A percentile compares a stretch with the other conserved stretches of the same genome.
These are phyloP conservation scores for Aspergillus sp. DNA, from an alignment of 2,329 filamentous ascomycete species.

Conservation along the genomic window DNA sequence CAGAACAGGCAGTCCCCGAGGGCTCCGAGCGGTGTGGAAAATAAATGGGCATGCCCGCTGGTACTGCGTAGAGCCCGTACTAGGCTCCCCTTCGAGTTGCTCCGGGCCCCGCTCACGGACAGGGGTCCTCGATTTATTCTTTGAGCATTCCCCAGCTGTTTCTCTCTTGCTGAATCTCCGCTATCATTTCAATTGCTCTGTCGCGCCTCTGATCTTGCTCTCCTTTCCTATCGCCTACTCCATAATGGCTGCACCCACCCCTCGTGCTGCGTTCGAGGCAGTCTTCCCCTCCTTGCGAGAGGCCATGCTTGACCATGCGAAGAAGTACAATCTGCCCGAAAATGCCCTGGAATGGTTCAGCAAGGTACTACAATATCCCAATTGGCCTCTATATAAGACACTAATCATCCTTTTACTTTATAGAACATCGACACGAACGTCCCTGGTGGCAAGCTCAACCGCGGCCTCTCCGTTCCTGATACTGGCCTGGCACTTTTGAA, in stretches of 20 bases:
- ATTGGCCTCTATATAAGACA: neutral
- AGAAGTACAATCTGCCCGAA: slow-evolving; percentile 78
- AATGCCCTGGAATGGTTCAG: slow-evolving; percentile 84
- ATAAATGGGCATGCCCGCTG: neutral
- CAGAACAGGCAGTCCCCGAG: neutral
- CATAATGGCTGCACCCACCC: slow-evolving; percentile 69
- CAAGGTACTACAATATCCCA: slow-evolving; percentile 53
- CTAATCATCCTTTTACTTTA: neutral
- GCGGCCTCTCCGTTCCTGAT: slow-evolving; percentile 96
- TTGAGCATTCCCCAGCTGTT: neutral
- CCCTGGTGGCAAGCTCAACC: slow-evolving; percentile 95
- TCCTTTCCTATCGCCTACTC: neutral
- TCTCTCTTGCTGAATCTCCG: neutral
- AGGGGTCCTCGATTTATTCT: neutral
- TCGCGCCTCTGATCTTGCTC: neutral
- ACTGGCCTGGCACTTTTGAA: slow-evolving; percentile 77
- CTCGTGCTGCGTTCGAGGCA: slow-evolving; percentile 74
- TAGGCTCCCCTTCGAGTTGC: slow-evolving; percentile 1
- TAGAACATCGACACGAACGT: slow-evolving; percentile 72
- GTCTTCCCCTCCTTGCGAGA: slow-evolving; percentile 84
- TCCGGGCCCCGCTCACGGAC: slow-evolving; percentile 4
- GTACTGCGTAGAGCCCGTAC: neutral
- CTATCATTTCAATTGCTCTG: neutral
- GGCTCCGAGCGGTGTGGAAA: too few species aligned
- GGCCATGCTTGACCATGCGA: slow-evolving; percentile 75